Percentiles rank a stretch among this genome's conserved stretches.
Conservation (phyloP, 2,329 filamentous ascomycete species). For the Emmonsiellopsis sp. region DNA sequence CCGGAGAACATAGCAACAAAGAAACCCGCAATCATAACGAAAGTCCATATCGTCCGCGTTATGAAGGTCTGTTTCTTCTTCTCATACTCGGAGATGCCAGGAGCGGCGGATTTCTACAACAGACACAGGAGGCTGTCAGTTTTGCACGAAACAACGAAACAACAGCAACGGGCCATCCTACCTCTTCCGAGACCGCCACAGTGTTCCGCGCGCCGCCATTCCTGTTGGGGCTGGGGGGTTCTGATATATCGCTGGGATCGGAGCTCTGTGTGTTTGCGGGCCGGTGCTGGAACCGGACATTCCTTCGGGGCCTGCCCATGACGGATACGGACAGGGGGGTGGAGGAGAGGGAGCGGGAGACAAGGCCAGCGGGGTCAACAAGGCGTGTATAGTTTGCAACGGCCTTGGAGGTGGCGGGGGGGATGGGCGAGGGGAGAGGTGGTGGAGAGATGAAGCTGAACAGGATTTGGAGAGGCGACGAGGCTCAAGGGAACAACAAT, state of each 20-base stretch:
- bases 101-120: slow-evolving; percentile 1
- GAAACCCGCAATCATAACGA: slow-evolving; percentile 93
- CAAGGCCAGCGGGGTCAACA: background rate
- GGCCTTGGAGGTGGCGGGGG: background rate
- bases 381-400: slow-evolving; percentile 1
- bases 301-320: slow-evolving; percentile 48
- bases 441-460: slow-evolving; percentile 16
- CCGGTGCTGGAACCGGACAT: slow-evolving; percentile 52
- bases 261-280: slow-evolving; percentile 39
- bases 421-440: background rate
- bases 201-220: slow-evolving; percentile 30
- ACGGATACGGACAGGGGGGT: slow-evolving; percentile 6
- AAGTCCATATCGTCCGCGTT: slow-evolving; percentile 92
- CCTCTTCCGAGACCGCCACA: slow-evolving; percentile 22
- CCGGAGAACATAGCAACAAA: slow-evolving; percentile 89
- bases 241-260: slow-evolving; percentile 47
- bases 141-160: slow-evolving; percentile 1
- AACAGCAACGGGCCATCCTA: background rate
- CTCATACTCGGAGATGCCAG: slow-evolving; percentile 63
- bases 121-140: background rate
- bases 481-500: too few relatives aligned
- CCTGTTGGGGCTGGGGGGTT: slow-evolving; percentile 42
- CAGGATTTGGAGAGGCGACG: background rate
- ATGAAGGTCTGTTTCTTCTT: slow-evolving; percentile 99
- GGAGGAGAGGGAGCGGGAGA: slow-evolving; percentile 1